Conservation (phyloP, 441 rosid genomes). For the Bruguiera hainesii region DNA sequence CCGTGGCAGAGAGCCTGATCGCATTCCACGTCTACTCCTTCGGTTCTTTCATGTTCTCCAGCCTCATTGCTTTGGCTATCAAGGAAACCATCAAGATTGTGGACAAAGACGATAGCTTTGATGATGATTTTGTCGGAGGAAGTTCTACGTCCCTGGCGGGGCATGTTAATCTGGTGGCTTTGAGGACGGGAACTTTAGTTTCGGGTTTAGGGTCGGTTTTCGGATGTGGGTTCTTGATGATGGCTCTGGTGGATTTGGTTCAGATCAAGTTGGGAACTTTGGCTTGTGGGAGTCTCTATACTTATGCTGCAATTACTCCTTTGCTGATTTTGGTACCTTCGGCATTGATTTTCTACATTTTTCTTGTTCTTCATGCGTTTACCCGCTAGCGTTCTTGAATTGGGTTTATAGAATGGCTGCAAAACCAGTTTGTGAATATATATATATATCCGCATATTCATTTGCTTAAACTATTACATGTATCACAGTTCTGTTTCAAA, state of each 20-base stretch:
- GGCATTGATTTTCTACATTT: constrained; percentile 50
- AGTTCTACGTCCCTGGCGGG: constrained; percentile 12
- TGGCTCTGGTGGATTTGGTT: constrained; percentile 72
- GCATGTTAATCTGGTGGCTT: constrained; percentile 42
- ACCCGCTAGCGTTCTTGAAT: constrained; percentile 25
- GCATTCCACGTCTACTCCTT: constrained; percentile 83
- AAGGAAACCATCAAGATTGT: constrained; percentile 59
- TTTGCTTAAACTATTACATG: not conserved
- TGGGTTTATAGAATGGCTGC: not conserved
- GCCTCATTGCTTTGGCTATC: constrained; percentile 68
- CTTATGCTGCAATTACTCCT: constrained; percentile 62
- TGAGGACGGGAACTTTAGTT: constrained; percentile 52
- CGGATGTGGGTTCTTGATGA: constrained; percentile 74
- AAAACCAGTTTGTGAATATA: not conserved
- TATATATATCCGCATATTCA: not conserved
- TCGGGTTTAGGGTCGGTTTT: constrained; percentile 68
- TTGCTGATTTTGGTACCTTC: constrained; percentile 63
- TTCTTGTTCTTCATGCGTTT: constrained; percentile 60
- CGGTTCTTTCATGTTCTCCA: constrained; percentile 80
- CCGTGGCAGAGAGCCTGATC: constrained; percentile 46
- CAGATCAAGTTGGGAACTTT: constrained; percentile 77
- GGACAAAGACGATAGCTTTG: constrained; percentile 15
- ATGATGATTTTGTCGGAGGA: constrained; percentile 1
- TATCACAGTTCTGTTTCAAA: not conserved
- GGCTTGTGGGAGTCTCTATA: constrained; percentile 48